Evolutionary conservation across 805 yeast genomes (phyloP), one percentile per base, ranked within the genome.

Genomic region (Yamadazyma olivae): DNA sequence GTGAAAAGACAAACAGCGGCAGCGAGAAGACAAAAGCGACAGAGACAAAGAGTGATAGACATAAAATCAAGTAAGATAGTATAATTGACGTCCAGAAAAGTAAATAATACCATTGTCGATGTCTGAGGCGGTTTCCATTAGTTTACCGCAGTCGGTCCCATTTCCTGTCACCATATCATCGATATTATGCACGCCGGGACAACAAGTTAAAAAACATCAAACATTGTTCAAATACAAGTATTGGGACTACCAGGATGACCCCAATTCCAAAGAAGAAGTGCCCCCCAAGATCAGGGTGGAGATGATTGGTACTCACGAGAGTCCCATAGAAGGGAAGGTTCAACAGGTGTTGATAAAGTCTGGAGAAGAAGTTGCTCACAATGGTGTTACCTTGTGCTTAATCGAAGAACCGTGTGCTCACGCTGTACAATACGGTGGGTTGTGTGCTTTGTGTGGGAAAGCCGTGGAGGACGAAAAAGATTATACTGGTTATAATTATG

Each of bases 361-460:
- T 1, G 82, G 84, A 27, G 88, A 85, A 48, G 79, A 75, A 44
- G 65, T 91, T 13, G 67, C 69, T 23, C 76, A 75, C 37, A 38
- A 55, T 17, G 64, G 64, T 3, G 50, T 54, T 6, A 64, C 64
- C 3, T 63, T 91, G 10, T 70, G 80, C 19, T 63, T 67, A 27
- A 70, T 91, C 12, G 59, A 66, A 28, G 97, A 95, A 54, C 88
- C 95, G 0, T 93, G 99, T 53, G 72, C 87, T 9, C 99, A 93
- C 59, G 77, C 91, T 1, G 89, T 93, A 18, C 97, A 93, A 48
- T 93, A 83, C 53, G 96, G 95, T 10, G 98, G 98, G 0, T 70
- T 91, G 28, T 91, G 99, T 64, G 97, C 96, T 0, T 60, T 87
- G 15, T 91, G 99, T 57, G 98, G 98, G 5, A 78, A 77, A 39